Evolutionary conservation across 306 rosid species (phyloP).

Genomic region (Notholithocarpus densiflorus): DNA sequence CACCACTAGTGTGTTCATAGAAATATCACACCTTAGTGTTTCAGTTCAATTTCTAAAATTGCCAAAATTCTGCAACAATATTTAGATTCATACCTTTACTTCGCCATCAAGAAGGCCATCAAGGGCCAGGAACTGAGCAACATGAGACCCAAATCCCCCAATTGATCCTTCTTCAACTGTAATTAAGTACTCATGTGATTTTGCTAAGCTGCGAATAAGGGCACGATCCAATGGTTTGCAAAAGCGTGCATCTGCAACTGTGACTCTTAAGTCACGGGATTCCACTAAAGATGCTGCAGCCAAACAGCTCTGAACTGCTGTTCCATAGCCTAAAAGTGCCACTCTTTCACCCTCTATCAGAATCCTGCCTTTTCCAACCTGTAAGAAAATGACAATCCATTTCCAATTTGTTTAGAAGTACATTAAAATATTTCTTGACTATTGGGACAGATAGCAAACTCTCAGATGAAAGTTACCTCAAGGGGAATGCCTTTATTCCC

Average conservation of each 20-base stretch:
- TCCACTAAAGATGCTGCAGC: constrained; percentile 56
- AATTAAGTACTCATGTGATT: constrained; percentile 73
- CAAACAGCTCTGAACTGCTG: constrained; percentile 72
- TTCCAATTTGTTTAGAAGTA: neutral
- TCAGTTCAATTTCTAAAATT: neutral
- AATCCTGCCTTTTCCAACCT: constrained; percentile 79
- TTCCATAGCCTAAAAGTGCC: constrained; percentile 81
- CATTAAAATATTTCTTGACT: neutral
- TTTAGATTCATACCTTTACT: constrained; percentile 49
- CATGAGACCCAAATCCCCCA: constrained; percentile 96
- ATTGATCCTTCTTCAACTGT: constrained; percentile 97
- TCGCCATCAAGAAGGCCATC: constrained; percentile 94
- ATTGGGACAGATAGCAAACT: neutral
- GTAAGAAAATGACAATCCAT: constrained; percentile 16
- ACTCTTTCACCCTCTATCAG: constrained; percentile 86
- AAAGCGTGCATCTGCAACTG: constrained; percentile 80
- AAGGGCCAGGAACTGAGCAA: constrained; percentile 90
- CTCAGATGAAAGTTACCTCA: constrained; percentile 32
- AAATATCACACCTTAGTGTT: neutral
- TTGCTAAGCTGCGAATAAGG: constrained; percentile 77
- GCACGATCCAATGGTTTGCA: constrained; percentile 87
- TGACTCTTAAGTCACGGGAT: constrained; percentile 47
- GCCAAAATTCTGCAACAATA: neutral
- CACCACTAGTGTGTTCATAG: neutral
- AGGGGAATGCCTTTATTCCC: constrained; percentile 85